These are phyloP conservation scores for Aphanomyces euteiches DNA, from an alignment of 352 stramenopile genomes.

Conservation along the genomic window DNA sequence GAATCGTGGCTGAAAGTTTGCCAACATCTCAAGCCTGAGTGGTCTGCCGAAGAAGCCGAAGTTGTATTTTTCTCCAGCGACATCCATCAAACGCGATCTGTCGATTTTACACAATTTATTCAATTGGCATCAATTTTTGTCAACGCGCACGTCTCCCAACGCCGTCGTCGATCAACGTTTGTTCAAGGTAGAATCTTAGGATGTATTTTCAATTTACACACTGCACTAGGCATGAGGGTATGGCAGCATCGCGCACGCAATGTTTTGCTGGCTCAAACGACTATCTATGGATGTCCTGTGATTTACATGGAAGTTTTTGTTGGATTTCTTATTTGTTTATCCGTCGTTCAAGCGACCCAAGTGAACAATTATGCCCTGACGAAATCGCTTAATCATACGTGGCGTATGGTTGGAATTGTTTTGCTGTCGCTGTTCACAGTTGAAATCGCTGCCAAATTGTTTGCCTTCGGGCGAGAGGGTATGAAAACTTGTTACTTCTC, in stretches of 20 bases:
- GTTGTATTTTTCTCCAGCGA: constrained; percentile 80
- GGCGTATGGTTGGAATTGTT: constrained; percentile 65
- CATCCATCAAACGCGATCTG: constrained; percentile 53
- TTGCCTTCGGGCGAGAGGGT: constrained; percentile 67
- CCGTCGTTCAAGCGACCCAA: constrained; percentile 71
- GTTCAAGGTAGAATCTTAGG: neutral
- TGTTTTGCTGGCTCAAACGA: constrained; percentile 56
- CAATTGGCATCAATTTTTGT: constrained; percentile 67
- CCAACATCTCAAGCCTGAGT: constrained; percentile 63
- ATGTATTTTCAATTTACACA: constrained; percentile 30
- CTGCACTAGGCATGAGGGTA: constrained; percentile 49
- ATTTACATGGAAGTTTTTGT: constrained; percentile 72
- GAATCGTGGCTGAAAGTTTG: constrained; percentile 69
- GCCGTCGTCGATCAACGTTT: constrained; percentile 15
- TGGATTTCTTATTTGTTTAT: constrained; percentile 67
- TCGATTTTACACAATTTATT: constrained; percentile 70
- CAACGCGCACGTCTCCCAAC: constrained; percentile 20
- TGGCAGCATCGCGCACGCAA: constrained; percentile 42
- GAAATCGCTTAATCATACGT: constrained; percentile 68
- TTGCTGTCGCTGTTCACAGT: constrained; percentile 70
- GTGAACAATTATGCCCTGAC: constrained; percentile 79
- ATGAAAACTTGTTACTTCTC: neutral
- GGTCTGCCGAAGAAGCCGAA: constrained; percentile 62
- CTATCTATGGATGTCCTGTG: constrained; percentile 62
- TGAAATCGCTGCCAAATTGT: constrained; percentile 71